These are phyloP conservation scores for Microglena sp. DNA, from an alignment of 139 green algal genomes.

Conservation along the genomic window DNA sequence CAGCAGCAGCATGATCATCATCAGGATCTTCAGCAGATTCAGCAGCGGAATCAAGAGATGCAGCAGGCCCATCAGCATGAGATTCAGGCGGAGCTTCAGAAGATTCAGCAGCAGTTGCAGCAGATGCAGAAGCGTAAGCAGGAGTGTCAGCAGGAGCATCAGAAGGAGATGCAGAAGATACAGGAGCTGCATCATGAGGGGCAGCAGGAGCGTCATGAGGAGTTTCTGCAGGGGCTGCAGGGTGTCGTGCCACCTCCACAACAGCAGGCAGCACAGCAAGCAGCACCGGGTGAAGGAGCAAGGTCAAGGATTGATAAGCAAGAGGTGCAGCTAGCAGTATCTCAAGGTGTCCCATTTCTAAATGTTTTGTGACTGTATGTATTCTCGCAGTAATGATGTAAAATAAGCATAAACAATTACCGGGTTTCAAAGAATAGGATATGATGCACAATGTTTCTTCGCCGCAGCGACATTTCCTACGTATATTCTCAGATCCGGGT, in stretches of 20 bases:
- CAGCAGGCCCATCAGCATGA: not conserved
- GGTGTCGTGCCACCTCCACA: not conserved
- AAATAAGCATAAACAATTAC: not conserved
- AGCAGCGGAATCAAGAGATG: not conserved
- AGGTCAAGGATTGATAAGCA: not conserved
- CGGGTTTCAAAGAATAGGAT: not conserved
- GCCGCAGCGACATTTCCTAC: not conserved
- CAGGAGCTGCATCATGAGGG: not conserved
- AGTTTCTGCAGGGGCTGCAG: not conserved
- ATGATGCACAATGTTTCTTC: not conserved
- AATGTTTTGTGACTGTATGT: too few species aligned
- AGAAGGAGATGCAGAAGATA: slow-evolving; percentile 4
- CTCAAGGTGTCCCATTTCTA: too few species aligned
- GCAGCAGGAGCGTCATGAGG: not conserved
- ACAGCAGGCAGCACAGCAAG: not conserved
- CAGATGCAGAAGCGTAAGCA: slow-evolving; percentile 1
- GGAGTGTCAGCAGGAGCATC: not conserved
- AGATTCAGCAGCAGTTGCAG: not conserved
- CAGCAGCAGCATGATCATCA: not conserved
- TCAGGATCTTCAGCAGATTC: not conserved
- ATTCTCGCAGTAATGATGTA: not conserved
- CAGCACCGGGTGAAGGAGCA: slow-evolving; percentile 1
- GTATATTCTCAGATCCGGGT: not conserved
- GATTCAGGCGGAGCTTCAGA: slow-evolving; percentile 2
- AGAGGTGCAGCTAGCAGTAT: slow-evolving; percentile 2